A percentile compares a stretch with the other conserved stretches of the same genome.
These are phyloP conservation scores for Malassezia japonica DNA, from an alignment of 1,284 basidiomycete genomes.

Conservation along the genomic window DNA sequence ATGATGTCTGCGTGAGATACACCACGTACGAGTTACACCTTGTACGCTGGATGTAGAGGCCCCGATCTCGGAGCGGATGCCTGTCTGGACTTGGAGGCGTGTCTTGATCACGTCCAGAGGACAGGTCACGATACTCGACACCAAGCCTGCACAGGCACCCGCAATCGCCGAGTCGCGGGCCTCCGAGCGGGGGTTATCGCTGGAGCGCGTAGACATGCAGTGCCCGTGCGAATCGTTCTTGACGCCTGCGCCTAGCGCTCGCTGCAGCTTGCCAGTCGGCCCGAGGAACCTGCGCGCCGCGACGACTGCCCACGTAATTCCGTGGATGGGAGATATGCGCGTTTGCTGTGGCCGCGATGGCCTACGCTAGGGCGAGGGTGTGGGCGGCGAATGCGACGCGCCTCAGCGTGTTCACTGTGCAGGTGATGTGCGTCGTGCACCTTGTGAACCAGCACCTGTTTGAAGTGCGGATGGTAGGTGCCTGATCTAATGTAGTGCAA, in stretches of 20 bases:
- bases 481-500: constrained; percentile 13
- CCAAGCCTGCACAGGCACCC: constrained; percentile 63
- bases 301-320: background rate
- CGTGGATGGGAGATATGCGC: background rate
- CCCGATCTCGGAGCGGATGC: constrained; percentile 16
- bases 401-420: constrained; percentile 11
- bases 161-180: constrained; percentile 36
- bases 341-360: background rate
- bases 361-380: background rate
- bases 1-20: background rate
- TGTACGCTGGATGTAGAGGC: background rate
- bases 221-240: too few relatives aligned
- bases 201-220: background rate
- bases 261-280: too few relatives aligned
- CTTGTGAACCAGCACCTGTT: constrained; percentile 30
- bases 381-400: constrained; percentile 5
- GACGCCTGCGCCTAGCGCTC: too few relatives aligned
- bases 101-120: constrained; percentile 97
- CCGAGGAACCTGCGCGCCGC: too few relatives aligned
- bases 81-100: constrained; percentile 85
- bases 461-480: constrained; percentile 21
- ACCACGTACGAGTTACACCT: background rate
- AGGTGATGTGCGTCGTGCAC: constrained; percentile 26
- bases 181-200: background rate
- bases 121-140: constrained; percentile 87